These are phyloP conservation scores for Colletotrichum cordylinicola DNA, from an alignment of 2,329 filamentous ascomycete genomes.

Conservation along the genomic window DNA sequence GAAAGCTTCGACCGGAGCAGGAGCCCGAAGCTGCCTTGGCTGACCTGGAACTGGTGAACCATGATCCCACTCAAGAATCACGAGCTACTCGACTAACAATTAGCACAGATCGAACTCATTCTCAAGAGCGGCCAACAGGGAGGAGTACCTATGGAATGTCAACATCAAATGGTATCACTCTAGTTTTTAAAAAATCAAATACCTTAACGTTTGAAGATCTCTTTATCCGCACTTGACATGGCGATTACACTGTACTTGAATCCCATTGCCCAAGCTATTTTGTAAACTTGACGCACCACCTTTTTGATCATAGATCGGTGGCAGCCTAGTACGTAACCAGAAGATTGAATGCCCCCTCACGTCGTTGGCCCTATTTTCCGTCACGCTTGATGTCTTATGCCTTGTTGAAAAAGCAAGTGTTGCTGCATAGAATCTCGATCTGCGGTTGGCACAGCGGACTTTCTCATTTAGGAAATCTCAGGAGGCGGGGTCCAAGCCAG, in stretches of 20 bases:
- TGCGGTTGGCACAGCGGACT: neutral
- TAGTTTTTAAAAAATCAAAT: neutral
- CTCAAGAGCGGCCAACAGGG: neutral
- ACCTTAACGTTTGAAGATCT: too few species aligned
- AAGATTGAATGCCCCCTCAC: neutral
- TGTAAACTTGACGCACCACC: neutral
- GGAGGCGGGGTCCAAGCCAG: neutral
- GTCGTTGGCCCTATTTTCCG: neutral
- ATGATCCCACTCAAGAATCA: neutral
- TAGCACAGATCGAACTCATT: neutral
- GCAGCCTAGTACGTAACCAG: neutral
- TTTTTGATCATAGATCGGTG: neutral
- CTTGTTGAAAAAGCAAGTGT: neutral
- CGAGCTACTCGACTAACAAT: neutral
- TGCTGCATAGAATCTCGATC: neutral
- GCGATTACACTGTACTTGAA: too few species aligned
- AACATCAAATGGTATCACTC: neutral
- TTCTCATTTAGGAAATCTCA: neutral
- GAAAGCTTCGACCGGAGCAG: neutral
- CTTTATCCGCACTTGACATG: too few species aligned
- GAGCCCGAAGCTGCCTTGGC: neutral
- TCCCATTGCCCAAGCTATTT: neutral
- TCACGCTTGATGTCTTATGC: neutral
- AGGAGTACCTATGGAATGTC: neutral
- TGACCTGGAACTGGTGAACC: neutral